Base-by-base conservation (phyloP, 2,329 filamentous ascomycete genomes). In the Drechslera avenae region DNA sequence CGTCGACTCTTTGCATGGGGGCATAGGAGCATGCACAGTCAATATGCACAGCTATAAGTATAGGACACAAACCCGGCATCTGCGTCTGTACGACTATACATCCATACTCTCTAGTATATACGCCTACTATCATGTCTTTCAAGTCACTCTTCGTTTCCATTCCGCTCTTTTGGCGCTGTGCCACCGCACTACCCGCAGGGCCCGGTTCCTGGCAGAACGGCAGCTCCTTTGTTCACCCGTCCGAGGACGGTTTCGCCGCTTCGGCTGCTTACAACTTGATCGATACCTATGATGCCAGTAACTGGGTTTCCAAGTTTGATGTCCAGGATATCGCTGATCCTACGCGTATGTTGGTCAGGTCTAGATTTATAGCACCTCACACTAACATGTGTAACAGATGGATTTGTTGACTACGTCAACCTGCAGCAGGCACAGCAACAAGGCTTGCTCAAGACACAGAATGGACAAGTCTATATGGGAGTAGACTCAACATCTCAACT, bases 321-420 rank as follows among this genome's bases (percentile, higher is more conserved):
- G 67, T 73, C n/a, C 63, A 73, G 34, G 59, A 63, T 34, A 74
- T 73, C 14, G 34, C 56, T 21, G 71, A 74, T 30, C 71, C 71
- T 13, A 73, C 71, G 28, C 69, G 69, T 72, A 56, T 7, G 68
- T 46, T 28, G 6, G 4, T 2, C n/a, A 8, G 12, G 21, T 14
- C 6, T 6, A 17, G 17, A 3, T 7, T 30, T 28, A 5, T 26
- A 23, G 13, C 2, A 39, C 6, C 14, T 10, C 3, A 35, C 8
- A 12, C 33, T 17, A 46, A 35, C 30, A 19, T 18, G 12, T 18
- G 7, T 14, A 9, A 18, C 19, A 70, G 67, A 72, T 60, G 73
- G 73, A 35, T 75, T 66, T 30, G 73, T 75, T 13, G 70, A 68
- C 50, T 75, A 75, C 35, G 66, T 75, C 39, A 64, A 63, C 32